Conservation (phyloP, 192 early-diverging fungal genomes). For the Podila verticillata region DNA sequence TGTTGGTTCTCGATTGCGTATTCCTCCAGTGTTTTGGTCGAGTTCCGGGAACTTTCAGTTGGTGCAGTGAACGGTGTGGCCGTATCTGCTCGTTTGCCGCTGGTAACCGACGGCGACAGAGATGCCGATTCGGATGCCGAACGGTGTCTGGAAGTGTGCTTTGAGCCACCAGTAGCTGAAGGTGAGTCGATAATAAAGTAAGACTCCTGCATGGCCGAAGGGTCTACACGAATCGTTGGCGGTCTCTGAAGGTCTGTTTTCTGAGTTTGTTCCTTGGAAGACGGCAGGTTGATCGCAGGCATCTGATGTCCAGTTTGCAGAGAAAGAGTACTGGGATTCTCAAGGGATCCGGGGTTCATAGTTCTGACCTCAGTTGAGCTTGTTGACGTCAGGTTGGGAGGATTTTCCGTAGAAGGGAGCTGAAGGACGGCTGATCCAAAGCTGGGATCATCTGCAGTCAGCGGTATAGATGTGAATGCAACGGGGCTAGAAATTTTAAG, state of each 20-base stretch:
- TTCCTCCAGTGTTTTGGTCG: constrained; percentile 71
- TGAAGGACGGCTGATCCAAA: constrained; percentile 11
- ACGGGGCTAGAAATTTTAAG: constrained; percentile 76
- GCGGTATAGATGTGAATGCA: constrained; percentile 67
- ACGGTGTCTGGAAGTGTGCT: constrained; percentile 1
- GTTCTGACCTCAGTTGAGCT: not conserved
- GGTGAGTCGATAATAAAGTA: constrained; percentile 56
- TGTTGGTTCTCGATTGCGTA: constrained; percentile 73
- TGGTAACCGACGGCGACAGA: not conserved
- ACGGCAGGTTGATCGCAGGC: too few relatives aligned
- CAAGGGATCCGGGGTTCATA: too few relatives aligned
- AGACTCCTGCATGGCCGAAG: constrained; percentile 61
- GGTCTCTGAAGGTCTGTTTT: not conserved
- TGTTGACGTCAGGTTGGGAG: constrained; percentile 7
- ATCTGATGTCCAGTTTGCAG: too few relatives aligned
- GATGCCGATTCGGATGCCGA: constrained; percentile 9
- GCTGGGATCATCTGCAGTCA: constrained; percentile 53
- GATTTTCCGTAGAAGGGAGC: constrained; percentile 17
- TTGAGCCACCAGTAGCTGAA: not conserved
- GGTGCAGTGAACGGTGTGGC: not conserved
- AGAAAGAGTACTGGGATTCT: too few relatives aligned
- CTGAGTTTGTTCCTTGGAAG: not conserved
- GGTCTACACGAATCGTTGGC: constrained; percentile 18
- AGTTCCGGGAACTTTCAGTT: not conserved
- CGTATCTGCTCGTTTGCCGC: constrained; percentile 1